Base-by-base conservation (phyloP, 441 rosid species). In the Populus hybrid region DNA sequence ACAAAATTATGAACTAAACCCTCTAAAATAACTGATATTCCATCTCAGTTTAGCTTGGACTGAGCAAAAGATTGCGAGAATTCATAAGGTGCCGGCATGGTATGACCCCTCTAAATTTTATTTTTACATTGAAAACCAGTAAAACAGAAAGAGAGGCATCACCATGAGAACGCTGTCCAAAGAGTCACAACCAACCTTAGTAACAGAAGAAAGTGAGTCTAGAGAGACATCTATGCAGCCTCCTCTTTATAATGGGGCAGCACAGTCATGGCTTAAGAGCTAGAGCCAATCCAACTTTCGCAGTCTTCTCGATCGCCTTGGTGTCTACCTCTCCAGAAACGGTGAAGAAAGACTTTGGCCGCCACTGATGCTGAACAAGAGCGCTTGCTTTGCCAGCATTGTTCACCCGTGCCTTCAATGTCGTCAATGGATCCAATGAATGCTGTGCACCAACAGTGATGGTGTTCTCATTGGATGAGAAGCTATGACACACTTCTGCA, bases 291-390 rank as follows among this genome's bases (percentile, higher is more conserved):
- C 57, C 57, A 3, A 4, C 57, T 11, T 4, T 5, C 3, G 57
- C 65, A 16, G 84, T 91, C 88, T 92, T 94, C 68, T 91, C 98
- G 26, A 94, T 81, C 50, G 94, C 84, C 86, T 90, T 92, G 78
- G 96, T 84, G 82, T 95, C 98, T 6, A 94, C 93, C 89, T 94
- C 98, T 30, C 92, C 97, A 0, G 96, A 87, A 67, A 96, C 59
- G 0, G 97, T 92, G 80, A 96, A 78, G 57, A 89, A 66, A 1
- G 98, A 94, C 82, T 76, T 94, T 7, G 99, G 99, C 50, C 88
- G 91, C 97, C 96, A 96, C 83, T 89, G 91, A 24, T 96, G 99
- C 88, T 96, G 99, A 76, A 96, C 73, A 57, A 96, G 91, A 19
- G 97, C 97, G 38, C 88, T 94, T 6, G 87, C 89, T 79, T 84